Evolutionary conservation across 257 asterid species (phyloP), one percentile per base, ranked within the genome.

Genomic region (Nicotiana otophora): DNA sequence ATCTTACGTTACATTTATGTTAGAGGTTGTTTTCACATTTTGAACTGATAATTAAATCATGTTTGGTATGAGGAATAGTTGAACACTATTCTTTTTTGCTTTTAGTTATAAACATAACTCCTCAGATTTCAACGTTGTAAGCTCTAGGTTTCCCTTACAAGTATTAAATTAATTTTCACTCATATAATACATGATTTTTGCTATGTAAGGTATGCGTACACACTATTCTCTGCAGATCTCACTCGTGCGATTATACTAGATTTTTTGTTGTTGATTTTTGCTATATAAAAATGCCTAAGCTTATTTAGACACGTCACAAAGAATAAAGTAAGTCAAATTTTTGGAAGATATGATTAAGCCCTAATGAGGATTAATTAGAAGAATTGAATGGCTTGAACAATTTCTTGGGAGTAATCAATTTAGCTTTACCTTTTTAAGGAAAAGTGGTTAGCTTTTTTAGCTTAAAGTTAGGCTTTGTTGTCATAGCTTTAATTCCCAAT

Each of bases 401-500:
- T 51, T 10, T 51, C 15, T 46, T 12, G 23, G 20, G 23, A 23
- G 61, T 48, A 23, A 72, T 14, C 61, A 46, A 14, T 23, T 74
- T 74, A 74, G 15, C 61, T 72, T 74, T 74, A 42, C 26, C 62
- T 14, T 74, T 70, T 5, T 1, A 6, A 42, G 79, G 61, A 5
- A 6, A 72, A 72, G 79, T 72, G 5, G 39, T 46, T 23, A 46
- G 60, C 79, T 74, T 46, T 74, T 23, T 5, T 23, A 74, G 39
- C 23, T 14, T 12, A 46, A 46, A 58, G 26, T 54, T 72, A 23
- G 79, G 58, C 23, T 39, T 42, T 46, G 3, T 20, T 42, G 33
- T 72, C 78, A 72, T 74, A 14, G 79, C 79, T 48, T 74, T 74
- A 74, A 48, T 74, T 74, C 79, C 79, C 79, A 74, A 74, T 74